Percentiles rank a stretch among this genome's conserved stretches.
Evolutionary conservation across 495 filamentous ascomycete genomes (phyloP).

Genomic region (Neurospora cerealis): DNA sequence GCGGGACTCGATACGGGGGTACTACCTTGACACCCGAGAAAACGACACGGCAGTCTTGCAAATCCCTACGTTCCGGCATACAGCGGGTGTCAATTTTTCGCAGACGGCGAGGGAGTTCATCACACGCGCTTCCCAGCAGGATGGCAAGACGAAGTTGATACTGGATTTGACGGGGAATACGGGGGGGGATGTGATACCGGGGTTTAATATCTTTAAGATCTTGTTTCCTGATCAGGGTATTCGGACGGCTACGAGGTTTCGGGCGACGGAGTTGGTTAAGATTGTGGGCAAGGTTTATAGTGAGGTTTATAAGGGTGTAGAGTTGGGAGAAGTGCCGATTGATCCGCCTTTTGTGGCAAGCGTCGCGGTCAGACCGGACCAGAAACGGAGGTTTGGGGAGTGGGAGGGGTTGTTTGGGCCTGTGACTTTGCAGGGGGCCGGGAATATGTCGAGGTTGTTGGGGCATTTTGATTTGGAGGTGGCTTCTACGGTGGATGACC

Average conservation of each 20-base stretch:
- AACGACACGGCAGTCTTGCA: not conserved
- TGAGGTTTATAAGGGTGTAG: not conserved
- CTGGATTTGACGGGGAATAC: not conserved
- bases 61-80: not conserved
- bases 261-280: not conserved
- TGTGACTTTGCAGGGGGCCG: not conserved
- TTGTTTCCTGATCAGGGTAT: not conserved
- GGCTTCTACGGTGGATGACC: not conserved
- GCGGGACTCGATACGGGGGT: not conserved
- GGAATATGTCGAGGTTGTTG: not conserved
- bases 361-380: not conserved
- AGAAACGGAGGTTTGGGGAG: not conserved
- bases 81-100: accelerated
- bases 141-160: not conserved
- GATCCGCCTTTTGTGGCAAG: not conserved
- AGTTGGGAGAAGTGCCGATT: not conserved
- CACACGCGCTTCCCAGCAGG: not conserved
- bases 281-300: not conserved
- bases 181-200: not conserved
- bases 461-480: not conserved
- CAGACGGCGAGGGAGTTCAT: not conserved
- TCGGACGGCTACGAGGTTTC: not conserved
- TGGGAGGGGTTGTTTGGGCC: not conserved
- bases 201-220: not conserved
- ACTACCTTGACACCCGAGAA: not conserved